Evolutionary conservation across 2,329 filamentous ascomycete genomes (phyloP).

Genomic region (Penicillium thymicola): DNA sequence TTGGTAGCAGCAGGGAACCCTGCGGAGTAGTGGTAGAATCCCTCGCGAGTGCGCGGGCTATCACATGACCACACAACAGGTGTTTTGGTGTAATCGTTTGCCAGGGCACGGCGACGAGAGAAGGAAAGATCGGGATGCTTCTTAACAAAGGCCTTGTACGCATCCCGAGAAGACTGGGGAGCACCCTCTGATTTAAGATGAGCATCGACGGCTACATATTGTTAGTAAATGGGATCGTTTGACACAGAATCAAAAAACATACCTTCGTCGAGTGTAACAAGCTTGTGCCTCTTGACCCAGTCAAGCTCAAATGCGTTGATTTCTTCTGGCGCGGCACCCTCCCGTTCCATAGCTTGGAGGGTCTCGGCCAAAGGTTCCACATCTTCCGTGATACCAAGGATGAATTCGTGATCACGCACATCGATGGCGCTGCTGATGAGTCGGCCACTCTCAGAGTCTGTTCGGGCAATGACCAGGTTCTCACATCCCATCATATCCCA

Average conservation of each 20-base stretch:
- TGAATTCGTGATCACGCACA: constrained; percentile 93
- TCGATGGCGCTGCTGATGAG: constrained; percentile 89
- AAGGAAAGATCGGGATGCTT: constrained; percentile 73
- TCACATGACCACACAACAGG: constrained; percentile 87
- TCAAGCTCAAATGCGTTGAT: constrained; percentile 81
- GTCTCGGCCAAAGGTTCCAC: constrained; percentile 80
- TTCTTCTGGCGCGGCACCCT: constrained; percentile 71
- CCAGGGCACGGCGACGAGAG: constrained; percentile 70
- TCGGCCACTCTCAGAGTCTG: constrained; percentile 90
- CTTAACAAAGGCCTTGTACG: constrained; percentile 62
- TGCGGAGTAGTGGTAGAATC: constrained; percentile 55
- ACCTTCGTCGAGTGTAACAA: constrained; percentile 87
- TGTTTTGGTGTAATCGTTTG: constrained; percentile 62
- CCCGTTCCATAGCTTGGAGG: constrained; percentile 81
- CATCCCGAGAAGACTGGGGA: constrained; percentile 59
- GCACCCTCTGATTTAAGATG: constrained; percentile 69
- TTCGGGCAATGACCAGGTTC: constrained; percentile 90
- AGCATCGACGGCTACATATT: constrained; percentile 61
- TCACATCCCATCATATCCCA: constrained; percentile 98
- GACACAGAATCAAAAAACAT: background rate
- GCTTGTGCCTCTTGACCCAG: constrained; percentile 82
- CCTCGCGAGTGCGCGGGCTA: constrained; percentile 86
- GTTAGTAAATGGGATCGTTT: constrained; percentile 9
- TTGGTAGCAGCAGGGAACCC: constrained; percentile 87
- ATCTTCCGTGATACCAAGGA: constrained; percentile 79